Evolutionary conservation across 2,329 filamentous ascomycete genomes (phyloP), one percentile per base, ranked within the genome.

Genomic region (Claviceps purpurea): DNA sequence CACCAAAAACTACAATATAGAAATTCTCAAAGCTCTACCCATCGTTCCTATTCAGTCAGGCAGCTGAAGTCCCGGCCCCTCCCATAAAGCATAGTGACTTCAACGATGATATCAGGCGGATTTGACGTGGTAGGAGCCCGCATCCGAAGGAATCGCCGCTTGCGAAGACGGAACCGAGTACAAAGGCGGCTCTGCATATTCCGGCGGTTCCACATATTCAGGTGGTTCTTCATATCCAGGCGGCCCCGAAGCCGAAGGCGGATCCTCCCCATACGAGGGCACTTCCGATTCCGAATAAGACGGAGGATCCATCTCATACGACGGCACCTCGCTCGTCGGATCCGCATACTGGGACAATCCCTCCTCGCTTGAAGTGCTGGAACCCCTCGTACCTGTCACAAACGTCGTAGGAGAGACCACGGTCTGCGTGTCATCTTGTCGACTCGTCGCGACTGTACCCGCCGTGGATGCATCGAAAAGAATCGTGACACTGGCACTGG

Each of bases 231-330:
- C n/a, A 18, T 42, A 41, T 16, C 7, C 8, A n/a, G 39, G 39
- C 39, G 7, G n/a, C 6, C 18, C 16, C 40, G 40, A 41, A 10
- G 7, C 8, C 11, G 40, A 42, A 42, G 40, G 18, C 13, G 43
- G 52, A 5, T 50, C 42, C 13, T 50, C 37, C 13, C 48, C 42
- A 30, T 50, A 53, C 30, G 52, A 44, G 11, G 52, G 52, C 16
- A 34, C 30, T 34, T 11, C 30, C 10, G 30, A 11, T 34, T 4
- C 30, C 30, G 30, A 11, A 34, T 34, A 34, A 34, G 30, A 34
- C 30, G 10, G 30, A 34, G 44, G 52, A 11, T 48, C 49, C 3
- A 11, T 10, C 11, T 14, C 16, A 37, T 52, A 51, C 13, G 49
- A 49, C 10, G 52, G 52, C 16, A 48, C 47, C 24, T 24, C 14